Conservation (phyloP, 331 rosid species). For the Ulmus americana region DNA sequence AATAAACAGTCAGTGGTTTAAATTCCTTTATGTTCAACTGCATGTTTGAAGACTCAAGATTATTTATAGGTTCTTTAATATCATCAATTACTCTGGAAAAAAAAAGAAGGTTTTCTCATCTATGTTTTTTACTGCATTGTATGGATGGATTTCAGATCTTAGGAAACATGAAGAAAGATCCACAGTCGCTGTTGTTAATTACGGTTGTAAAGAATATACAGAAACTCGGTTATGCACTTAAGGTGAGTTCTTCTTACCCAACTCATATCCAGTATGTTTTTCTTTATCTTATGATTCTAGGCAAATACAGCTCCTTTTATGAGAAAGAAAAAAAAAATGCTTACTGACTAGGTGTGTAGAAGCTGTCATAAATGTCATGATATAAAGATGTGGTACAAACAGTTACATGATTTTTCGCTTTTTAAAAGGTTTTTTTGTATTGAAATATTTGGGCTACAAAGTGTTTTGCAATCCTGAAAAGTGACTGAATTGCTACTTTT, state of each 20-base stretch:
- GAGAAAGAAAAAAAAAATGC: background rate
- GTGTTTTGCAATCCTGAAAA: conserved; percentile 6
- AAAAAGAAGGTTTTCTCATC: conserved; percentile 4
- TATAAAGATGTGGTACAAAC: conserved; percentile 5
- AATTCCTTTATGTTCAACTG: background rate
- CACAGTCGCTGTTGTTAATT: conserved; percentile 69
- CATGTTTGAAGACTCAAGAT: background rate
- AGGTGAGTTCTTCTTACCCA: conserved; percentile 43
- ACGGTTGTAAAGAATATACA: conserved; percentile 64
- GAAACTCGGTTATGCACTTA: conserved; percentile 70
- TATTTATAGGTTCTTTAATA: background rate
- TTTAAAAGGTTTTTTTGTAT: conserved; percentile 11
- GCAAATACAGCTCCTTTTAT: background rate
- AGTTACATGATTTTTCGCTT: background rate
- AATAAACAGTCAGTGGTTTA: background rate
- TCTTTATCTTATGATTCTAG: background rate
- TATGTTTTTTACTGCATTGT: conserved; percentile 13
- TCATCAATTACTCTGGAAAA: conserved; percentile 11
- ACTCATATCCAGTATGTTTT: conserved; percentile 12
- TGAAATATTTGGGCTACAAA: background rate
- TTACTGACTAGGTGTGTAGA: background rate
- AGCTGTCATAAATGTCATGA: conserved; percentile 1
- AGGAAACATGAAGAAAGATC: conserved; percentile 64
- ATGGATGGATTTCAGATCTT: conserved; percentile 51
- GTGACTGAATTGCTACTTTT: conserved; percentile 25